A percentile compares a stretch with the other conserved stretches of the same genome.
Evolutionary conservation across 345 rosid genomes (phyloP).

Genomic region (Salix viminalis): DNA sequence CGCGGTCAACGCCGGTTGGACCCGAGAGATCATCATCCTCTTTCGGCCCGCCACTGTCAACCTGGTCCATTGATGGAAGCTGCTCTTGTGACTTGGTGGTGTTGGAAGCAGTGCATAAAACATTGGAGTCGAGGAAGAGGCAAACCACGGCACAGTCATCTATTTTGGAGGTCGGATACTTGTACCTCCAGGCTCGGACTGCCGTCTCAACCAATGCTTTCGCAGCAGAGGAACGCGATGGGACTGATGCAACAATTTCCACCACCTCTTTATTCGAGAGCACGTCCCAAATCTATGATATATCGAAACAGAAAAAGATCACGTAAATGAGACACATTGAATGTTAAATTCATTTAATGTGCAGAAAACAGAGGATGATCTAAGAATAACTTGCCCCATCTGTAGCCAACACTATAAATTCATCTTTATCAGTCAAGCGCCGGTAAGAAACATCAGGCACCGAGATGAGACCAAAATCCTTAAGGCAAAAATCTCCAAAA

Average conservation of each 20-base stretch:
- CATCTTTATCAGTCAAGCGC: slow-evolving; percentile 65
- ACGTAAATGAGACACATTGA: background rate
- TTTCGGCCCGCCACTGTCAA: slow-evolving; percentile 23
- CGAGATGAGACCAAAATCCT: slow-evolving; percentile 92
- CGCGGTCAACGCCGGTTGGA: slow-evolving; percentile 30
- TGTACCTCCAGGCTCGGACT: slow-evolving; percentile 82
- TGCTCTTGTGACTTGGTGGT: slow-evolving; percentile 36
- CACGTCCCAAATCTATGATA: slow-evolving; percentile 85
- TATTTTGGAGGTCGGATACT: slow-evolving; percentile 86
- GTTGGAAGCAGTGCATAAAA: slow-evolving; percentile 39
- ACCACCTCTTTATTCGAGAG: slow-evolving; percentile 86
- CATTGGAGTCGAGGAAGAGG: slow-evolving; percentile 65
- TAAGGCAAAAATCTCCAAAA: slow-evolving; percentile 96
- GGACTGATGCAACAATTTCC: slow-evolving; percentile 66
- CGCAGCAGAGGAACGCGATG: slow-evolving; percentile 71
- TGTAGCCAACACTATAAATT: slow-evolving; percentile 87
- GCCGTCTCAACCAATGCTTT: slow-evolving; percentile 79
- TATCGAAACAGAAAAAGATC: background rate
- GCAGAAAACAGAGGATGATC: background rate
- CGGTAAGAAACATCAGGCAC: slow-evolving; percentile 82
- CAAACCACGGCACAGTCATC: slow-evolving; percentile 98
- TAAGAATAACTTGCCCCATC: slow-evolving; percentile 66
- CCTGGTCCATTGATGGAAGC: slow-evolving; percentile 17
- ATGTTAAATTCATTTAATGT: background rate
- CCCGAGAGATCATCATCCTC: slow-evolving; percentile 22